Conservation (phyloP, 2,329 filamentous ascomycete genomes). For the Xylogone sp. region DNA sequence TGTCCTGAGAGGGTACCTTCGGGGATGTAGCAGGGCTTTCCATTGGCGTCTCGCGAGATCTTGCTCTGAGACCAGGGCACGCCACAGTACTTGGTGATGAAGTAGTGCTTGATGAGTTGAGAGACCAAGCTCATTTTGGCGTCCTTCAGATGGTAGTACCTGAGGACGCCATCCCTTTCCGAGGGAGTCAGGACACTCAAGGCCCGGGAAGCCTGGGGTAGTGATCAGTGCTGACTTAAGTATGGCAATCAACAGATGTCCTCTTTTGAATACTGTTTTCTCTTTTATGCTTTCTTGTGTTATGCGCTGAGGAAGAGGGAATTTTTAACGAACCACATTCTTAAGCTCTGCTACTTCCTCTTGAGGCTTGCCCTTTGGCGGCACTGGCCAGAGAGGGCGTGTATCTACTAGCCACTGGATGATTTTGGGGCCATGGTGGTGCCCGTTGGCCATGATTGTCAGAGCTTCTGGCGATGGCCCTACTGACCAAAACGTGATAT, state of each 20-base stretch:
- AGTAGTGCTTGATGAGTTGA: constrained; percentile 69
- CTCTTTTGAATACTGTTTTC: too few species aligned
- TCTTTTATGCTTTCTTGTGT: constrained; percentile 20
- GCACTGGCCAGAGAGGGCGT: constrained; percentile 49
- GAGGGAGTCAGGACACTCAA: constrained; percentile 47
- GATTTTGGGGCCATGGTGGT: constrained; percentile 28
- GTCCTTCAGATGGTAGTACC: constrained; percentile 65
- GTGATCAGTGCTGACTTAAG: background rate
- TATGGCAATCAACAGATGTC: background rate
- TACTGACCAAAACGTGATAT: too few species aligned
- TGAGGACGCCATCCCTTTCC: constrained; percentile 55
- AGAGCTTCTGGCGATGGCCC: background rate
- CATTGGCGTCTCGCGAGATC: constrained; percentile 49
- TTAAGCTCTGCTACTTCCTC: constrained; percentile 32
- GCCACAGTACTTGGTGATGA: constrained; percentile 53
- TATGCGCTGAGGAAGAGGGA: constrained; percentile 37
- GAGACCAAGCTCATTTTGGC: constrained; percentile 73
- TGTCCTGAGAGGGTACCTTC: background rate
- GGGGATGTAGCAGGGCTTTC: constrained; percentile 38
- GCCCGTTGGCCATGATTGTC: background rate
- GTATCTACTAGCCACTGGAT: constrained; percentile 63
- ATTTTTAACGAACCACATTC: constrained; percentile 17
- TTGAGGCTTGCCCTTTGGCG: constrained; percentile 29
- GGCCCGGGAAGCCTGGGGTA: constrained; percentile 47
- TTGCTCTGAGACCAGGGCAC: constrained; percentile 58